These are phyloP conservation scores for Bacterosira constricta DNA, from an alignment of 108 stramenopile genomes.

Conservation along the genomic window DNA sequence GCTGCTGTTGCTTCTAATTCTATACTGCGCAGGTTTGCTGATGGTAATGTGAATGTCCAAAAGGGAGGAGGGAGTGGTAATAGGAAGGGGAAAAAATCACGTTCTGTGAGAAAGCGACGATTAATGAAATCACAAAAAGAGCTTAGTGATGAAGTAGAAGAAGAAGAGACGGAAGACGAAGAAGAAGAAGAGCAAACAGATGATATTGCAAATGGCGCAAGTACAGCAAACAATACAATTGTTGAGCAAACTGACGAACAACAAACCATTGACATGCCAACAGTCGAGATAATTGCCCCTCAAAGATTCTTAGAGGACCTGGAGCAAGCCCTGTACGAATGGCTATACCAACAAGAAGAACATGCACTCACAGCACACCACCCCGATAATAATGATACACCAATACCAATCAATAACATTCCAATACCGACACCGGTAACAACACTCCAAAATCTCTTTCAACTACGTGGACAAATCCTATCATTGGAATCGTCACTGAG, in stretches of 20 bases:
- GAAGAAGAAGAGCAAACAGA: background rate
- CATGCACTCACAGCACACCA: background rate
- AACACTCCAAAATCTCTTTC: slow-evolving; percentile 12
- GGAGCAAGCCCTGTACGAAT: slow-evolving; percentile 21
- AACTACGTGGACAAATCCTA: slow-evolving; percentile 22
- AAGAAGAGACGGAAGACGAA: slow-evolving; percentile 4
- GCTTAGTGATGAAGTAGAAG: slow-evolving; percentile 1
- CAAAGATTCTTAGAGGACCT: slow-evolving; percentile 42
- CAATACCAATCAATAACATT: background rate
- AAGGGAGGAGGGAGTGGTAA: slow-evolving; percentile 12
- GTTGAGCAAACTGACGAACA: background rate
- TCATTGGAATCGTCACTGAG: slow-evolving; percentile 26
- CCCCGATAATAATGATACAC: background rate
- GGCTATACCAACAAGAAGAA: slow-evolving; percentile 15
- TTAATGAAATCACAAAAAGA: slow-evolving; percentile 2
- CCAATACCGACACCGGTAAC: slow-evolving; percentile 19
- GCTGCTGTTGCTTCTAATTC: background rate
- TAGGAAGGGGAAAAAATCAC: slow-evolving; percentile 15
- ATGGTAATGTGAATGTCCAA: background rate
- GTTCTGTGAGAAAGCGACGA: slow-evolving; percentile 4
- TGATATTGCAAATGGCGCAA: background rate
- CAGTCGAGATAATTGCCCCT: slow-evolving; percentile 28
- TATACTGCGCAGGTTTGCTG: slow-evolving; percentile 4
- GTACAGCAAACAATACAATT: background rate
- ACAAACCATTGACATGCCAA: slow-evolving; percentile 1